These are phyloP conservation scores for Sparassis latifolia DNA, from an alignment of 1,284 basidiomycete species.

Conservation along the genomic window DNA sequence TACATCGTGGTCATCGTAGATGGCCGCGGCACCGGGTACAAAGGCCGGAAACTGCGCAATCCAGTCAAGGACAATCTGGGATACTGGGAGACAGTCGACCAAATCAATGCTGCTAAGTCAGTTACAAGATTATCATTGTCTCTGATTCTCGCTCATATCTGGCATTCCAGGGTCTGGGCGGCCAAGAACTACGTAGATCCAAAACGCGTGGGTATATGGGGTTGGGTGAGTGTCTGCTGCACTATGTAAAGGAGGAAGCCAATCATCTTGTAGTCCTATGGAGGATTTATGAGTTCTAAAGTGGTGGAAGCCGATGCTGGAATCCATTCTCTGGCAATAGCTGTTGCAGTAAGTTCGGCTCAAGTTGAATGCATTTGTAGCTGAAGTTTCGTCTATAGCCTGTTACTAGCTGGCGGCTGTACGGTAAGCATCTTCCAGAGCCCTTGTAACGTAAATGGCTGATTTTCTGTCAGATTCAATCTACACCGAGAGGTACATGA, in stretches of 20 bases:
- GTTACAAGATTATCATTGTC: slow-evolving; percentile 18
- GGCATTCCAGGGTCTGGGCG: slow-evolving; percentile 56
- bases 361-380: not conserved
- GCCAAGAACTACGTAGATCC: slow-evolving; percentile 75
- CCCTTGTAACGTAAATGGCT: not conserved
- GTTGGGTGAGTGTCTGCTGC: slow-evolving; percentile 65
- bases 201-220: slow-evolving; percentile 88
- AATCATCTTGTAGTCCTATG: slow-evolving; percentile 62
- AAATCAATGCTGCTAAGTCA: slow-evolving; percentile 79
- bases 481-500: slow-evolving; percentile 98
- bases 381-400: slow-evolving; percentile 37
- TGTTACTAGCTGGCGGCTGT: slow-evolving; percentile 82
- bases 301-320: slow-evolving; percentile 83
- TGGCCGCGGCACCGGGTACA: slow-evolving; percentile 91
- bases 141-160: not conserved
- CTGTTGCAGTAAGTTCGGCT: slow-evolving; percentile 59
- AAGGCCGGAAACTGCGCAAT: slow-evolving; percentile 79
- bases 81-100: slow-evolving; percentile 81
- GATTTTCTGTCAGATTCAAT: slow-evolving; percentile 55
- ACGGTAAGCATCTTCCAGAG: slow-evolving; percentile 46
- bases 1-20: slow-evolving; percentile 89
- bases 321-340: slow-evolving; percentile 84
- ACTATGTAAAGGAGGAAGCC: not conserved
- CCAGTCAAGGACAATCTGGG: slow-evolving; percentile 83
- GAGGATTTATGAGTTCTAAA: slow-evolving; percentile 90